These are phyloP conservation scores for Escallonia rubra DNA, from an alignment of 129 eudicot species.

Conservation along the genomic window DNA sequence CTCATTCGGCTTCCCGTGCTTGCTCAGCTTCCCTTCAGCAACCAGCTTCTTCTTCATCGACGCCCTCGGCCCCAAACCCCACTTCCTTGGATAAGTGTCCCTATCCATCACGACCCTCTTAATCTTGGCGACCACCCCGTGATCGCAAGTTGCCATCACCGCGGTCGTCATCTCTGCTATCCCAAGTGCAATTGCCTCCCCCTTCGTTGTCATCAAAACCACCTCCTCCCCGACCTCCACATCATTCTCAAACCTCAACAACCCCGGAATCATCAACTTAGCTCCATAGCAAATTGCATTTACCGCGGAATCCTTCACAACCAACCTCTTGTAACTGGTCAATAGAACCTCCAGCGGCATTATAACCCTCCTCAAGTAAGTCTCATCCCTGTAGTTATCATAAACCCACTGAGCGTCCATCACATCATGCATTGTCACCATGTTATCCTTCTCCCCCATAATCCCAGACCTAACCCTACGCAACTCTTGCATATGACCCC, in stretches of 20 bases:
- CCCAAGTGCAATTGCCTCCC: constrained; percentile 85
- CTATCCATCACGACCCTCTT: constrained; percentile 98
- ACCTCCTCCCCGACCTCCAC: constrained; percentile 81
- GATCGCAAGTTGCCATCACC: constrained; percentile 94
- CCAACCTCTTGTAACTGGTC: constrained; percentile 83
- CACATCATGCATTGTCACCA: constrained; percentile 94
- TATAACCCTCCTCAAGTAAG: constrained; percentile 64
- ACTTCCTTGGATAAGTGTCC: constrained; percentile 89
- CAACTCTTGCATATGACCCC: constrained; percentile 92
- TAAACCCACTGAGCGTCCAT: constrained; percentile 88
- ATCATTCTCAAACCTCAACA: constrained; percentile 77
- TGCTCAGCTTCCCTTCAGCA: constrained; percentile 74
- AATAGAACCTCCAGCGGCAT: constrained; percentile 82
- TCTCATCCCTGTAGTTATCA: constrained; percentile 77
- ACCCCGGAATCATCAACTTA: constrained; percentile 84
- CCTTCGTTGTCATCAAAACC: constrained; percentile 87
- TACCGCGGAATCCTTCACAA: constrained; percentile 84
- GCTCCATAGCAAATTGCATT: constrained; percentile 96
- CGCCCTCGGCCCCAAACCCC: constrained; percentile 97
- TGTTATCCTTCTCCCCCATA: constrained; percentile 86
- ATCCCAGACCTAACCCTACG: constrained; percentile 88
- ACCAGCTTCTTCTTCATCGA: constrained; percentile 88
- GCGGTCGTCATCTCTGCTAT: constrained; percentile 94
- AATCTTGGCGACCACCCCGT: constrained; percentile 89
- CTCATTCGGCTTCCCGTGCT: constrained; percentile 83